These are phyloP conservation scores for Umbelopsis sp. DNA, from an alignment of 192 early-diverging fungal species.

Conservation along the genomic window DNA sequence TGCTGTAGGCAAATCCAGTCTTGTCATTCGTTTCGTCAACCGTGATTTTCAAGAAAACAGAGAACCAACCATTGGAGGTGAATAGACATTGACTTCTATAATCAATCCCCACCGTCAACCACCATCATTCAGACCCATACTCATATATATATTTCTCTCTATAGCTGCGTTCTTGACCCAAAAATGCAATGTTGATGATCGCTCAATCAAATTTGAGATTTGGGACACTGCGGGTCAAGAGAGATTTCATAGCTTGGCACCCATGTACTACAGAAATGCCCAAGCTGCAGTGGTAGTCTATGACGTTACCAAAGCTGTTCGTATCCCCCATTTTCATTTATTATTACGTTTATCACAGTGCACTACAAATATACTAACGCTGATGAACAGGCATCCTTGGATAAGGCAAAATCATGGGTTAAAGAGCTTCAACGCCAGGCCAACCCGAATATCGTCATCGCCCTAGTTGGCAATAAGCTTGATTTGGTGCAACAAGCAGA, in stretches of 20 bases:
- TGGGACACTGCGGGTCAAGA: slow-evolving; percentile 99
- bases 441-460: slow-evolving; percentile 96
- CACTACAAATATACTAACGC: background rate
- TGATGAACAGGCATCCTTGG: slow-evolving; percentile 69
- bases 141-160: background rate
- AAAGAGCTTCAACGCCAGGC: slow-evolving; percentile 98
- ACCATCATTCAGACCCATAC: background rate
- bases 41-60: slow-evolving; percentile 95
- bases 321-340: background rate
- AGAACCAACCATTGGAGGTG: slow-evolving; percentile 96
- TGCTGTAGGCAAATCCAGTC: slow-evolving; percentile 98
- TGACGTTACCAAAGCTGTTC: slow-evolving; percentile 83
- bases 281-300: slow-evolving; percentile 97
- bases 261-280: slow-evolving; percentile 98
- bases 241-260: slow-evolving; percentile 86
- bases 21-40: slow-evolving; percentile 94
- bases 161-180: slow-evolving; percentile 87
- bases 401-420: slow-evolving; percentile 97
- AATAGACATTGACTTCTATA: slow-evolving; percentile 10
- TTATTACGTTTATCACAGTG: background rate
- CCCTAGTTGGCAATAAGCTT: slow-evolving; percentile 96
- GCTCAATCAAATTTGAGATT: slow-evolving; percentile 81
- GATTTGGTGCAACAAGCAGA: slow-evolving; percentile 63
- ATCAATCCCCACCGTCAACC: background rate
- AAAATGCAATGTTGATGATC: slow-evolving; percentile 90